Evolutionary conservation across 768 basidiomycete genomes (phyloP).

Genomic region (Lyophyllum semitale): DNA sequence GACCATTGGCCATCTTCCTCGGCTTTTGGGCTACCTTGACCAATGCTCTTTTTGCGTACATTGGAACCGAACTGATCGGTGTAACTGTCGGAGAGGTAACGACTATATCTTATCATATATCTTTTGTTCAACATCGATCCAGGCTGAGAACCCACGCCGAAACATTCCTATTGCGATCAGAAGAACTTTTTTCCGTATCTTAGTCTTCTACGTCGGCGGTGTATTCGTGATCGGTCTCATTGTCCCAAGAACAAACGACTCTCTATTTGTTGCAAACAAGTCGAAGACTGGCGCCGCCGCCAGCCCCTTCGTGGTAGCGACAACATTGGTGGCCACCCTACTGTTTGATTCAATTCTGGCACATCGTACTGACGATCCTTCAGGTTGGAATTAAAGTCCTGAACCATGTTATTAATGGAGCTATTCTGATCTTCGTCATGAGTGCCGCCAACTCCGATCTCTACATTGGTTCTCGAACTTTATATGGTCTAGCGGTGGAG

Average conservation of each 20-base stretch:
- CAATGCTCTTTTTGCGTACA: slow-evolving; percentile 73
- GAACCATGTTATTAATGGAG: slow-evolving; percentile 66
- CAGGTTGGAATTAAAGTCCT: slow-evolving; percentile 59
- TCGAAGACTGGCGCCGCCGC: slow-evolving; percentile 56
- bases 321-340: slow-evolving; percentile 31
- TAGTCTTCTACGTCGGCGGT: slow-evolving; percentile 65
- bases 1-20: slow-evolving; percentile 55
- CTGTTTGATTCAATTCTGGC: neutral
- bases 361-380: neutral
- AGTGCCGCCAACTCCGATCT: slow-evolving; percentile 67
- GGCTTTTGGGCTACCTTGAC: slow-evolving; percentile 74
- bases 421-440: slow-evolving; percentile 65
- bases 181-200: slow-evolving; percentile 60
- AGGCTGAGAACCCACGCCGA: slow-evolving; percentile 72
- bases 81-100: slow-evolving; percentile 55
- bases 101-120: neutral
- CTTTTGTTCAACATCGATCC: slow-evolving; percentile 9
- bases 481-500: slow-evolving; percentile 51
- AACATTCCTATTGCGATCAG: slow-evolving; percentile 74
- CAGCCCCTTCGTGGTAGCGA: slow-evolving; percentile 64
- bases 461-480: slow-evolving; percentile 51
- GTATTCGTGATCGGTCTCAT: slow-evolving; percentile 75
- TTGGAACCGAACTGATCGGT: slow-evolving; percentile 79
- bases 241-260: slow-evolving; percentile 60
- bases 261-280: slow-evolving; percentile 47